Percentiles rank a stretch among this genome's conserved stretches.
phyloP scores from a whole-genome alignment of 2,329 filamentous ascomycete species.

The Aspergillus latus region DNA sequence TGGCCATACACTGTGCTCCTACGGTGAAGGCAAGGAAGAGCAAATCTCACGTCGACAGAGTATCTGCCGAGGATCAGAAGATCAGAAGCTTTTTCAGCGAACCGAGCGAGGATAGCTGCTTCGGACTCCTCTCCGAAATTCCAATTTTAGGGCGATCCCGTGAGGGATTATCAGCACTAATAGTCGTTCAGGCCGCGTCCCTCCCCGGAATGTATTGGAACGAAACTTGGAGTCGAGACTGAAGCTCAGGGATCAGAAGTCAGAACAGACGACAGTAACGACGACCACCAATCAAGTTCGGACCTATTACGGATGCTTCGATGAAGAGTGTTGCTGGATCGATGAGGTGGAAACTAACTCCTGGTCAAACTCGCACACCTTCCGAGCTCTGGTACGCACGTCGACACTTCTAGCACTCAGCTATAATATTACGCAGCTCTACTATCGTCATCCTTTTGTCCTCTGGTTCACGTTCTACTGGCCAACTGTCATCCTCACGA shows the following conservation, averaged over 20 bases:
- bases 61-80: neutral
- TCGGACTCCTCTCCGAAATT: neutral
- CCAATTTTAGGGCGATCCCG: neutral
- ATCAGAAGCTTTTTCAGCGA: neutral
- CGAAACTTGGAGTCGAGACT: neutral
- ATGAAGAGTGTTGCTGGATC: neutral
- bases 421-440: neutral
- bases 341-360: neutral
- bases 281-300: constrained; percentile 1
- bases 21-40: neutral
- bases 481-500: neutral
- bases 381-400: neutral
- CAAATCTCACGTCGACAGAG: neutral
- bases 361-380: neutral
- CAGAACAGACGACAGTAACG: neutral
- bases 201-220: neutral
- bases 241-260: constrained; percentile 1
- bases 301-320: constrained; percentile 1
- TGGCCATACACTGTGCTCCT: neutral
- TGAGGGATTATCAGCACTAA: neutral
- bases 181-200: neutral
- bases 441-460: neutral
- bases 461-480: neutral
- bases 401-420: constrained; percentile 3
- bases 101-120: neutral